These are phyloP conservation scores for Tricholoma sp. DNA, from an alignment of 768 basidiomycete genomes.

Conservation along the genomic window DNA sequence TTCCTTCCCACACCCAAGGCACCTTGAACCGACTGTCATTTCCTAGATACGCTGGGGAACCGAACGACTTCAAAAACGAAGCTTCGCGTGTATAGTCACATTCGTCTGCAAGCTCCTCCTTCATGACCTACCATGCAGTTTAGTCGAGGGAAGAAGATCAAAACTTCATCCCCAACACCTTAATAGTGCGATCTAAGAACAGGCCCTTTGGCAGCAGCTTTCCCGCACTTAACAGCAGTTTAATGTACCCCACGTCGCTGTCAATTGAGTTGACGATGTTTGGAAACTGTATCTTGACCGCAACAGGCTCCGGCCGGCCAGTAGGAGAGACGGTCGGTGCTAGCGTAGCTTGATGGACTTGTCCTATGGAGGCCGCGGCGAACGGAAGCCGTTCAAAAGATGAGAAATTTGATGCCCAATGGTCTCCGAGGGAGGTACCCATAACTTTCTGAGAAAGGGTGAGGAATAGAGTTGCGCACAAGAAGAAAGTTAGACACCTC, in stretches of 20 bases:
- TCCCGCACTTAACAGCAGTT: constrained; percentile 75
- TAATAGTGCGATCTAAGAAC: constrained; percentile 84
- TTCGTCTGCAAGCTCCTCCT: constrained; percentile 85
- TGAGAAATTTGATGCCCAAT: constrained; percentile 68
- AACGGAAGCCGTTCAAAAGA: constrained; percentile 84
- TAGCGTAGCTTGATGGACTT: constrained; percentile 80
- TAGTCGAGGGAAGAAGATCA: not conserved
- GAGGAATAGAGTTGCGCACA: not conserved
- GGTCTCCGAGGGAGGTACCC: constrained; percentile 59
- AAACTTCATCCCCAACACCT: constrained; percentile 34
- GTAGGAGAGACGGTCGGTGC: constrained; percentile 47
- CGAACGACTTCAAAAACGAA: constrained; percentile 58
- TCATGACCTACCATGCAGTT: constrained; percentile 61
- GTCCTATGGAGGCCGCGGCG: constrained; percentile 95
- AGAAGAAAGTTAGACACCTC: constrained; percentile 47
- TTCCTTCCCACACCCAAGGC: constrained; percentile 81
- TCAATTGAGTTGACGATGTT: constrained; percentile 82
- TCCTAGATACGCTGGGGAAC: constrained; percentile 43
- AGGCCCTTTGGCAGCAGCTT: constrained; percentile 81
- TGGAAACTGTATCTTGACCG: constrained; percentile 94
- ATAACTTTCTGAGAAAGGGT: constrained; percentile 56
- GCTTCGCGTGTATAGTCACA: constrained; percentile 90
- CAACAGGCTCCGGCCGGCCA: constrained; percentile 51
- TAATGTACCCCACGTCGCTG: constrained; percentile 84
- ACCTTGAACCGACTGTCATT: constrained; percentile 68